These are phyloP conservation scores for Cyclostephanos invisitatus DNA, from an alignment of 108 stramenopile species.

Conservation along the genomic window DNA sequence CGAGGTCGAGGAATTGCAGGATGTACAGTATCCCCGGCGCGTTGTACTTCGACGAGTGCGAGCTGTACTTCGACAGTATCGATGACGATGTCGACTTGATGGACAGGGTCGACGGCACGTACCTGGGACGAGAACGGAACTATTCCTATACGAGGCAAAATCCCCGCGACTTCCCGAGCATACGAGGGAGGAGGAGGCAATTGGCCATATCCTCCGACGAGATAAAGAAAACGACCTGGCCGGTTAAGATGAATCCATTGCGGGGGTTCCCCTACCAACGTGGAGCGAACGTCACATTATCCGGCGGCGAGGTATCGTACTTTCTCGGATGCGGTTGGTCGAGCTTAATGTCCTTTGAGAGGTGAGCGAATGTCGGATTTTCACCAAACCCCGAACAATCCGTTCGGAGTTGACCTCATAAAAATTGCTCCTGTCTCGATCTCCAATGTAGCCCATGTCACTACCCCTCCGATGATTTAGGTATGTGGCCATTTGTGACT, in stretches of 20 bases:
- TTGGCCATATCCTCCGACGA: slow-evolving; percentile 1
- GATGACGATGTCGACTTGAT: slow-evolving; percentile 30
- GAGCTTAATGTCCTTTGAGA: slow-evolving; percentile 20
- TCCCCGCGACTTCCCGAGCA: slow-evolving; percentile 2
- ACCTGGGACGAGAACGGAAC: slow-evolving; percentile 18
- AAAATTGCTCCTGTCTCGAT: not conserved
- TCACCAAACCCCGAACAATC: not conserved
- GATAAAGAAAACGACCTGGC: not conserved
- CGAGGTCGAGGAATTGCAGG: slow-evolving; percentile 16
- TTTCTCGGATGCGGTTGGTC: slow-evolving; percentile 55
- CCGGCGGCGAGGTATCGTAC: slow-evolving; percentile 10
- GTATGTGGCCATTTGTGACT: not conserved
- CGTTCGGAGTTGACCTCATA: not conserved
- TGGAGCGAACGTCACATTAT: not conserved
- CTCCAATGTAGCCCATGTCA: slow-evolving; percentile 25
- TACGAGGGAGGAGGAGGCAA: slow-evolving; percentile 24
- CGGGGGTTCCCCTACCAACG: slow-evolving; percentile 7
- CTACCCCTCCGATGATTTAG: slow-evolving; percentile 33
- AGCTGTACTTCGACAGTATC: slow-evolving; percentile 40
- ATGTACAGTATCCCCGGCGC: slow-evolving; percentile 27
- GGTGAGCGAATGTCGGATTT: slow-evolving; percentile 2
- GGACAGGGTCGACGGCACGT: slow-evolving; percentile 9
- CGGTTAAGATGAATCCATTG: not conserved
- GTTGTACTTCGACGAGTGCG: slow-evolving; percentile 34
- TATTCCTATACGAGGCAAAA: slow-evolving; percentile 25